Base-by-base conservation (phyloP, 495 filamentous ascomycete genomes). In the Cairneyella variabilis region DNA sequence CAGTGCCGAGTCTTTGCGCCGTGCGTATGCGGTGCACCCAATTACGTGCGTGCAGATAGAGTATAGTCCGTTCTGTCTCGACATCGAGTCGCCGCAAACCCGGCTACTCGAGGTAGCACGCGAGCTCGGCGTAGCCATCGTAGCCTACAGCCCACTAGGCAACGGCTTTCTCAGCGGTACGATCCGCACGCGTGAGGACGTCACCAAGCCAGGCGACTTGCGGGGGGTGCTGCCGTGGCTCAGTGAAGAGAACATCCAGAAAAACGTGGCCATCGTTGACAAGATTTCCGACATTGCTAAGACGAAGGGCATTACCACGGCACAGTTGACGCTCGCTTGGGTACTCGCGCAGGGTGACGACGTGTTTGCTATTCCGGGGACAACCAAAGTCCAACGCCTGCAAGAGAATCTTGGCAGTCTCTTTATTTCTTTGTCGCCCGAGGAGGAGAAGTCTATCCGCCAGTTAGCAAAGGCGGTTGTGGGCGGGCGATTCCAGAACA, bases 41-140 rank as follows among this genome's bases (percentile, higher is more conserved):
- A 76, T 88, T 21, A 53, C 72, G 14, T 78, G 77, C 3, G 69
- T 81, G 17, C 79, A 88, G 63, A 65, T 84, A 17, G 83, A 86
- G 68, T 85, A 83, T 61, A 76, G 67, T 2, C 74, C 78, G 0
- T 85, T 82, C 46, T 59, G 69, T 4, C 65, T 79, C 6, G 76
- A 81, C 4, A 78, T 85, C 38, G 80, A 86, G 64, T 62, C 30
- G 30, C 30, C 30, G 30, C 30, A 34, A 14, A 34, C 14, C 30
- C 8, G 14, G 61, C 4, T 53, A 65, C 57, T 86, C 4, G 59
- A 70, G 7, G 76, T 81, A 0, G 73, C 69, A 51, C 74, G 80
- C 3, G 81, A 85, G 52, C 72, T 89, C 3, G 83, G 79, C 5
- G 65, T 83, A 17, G 67, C 80, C 0, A 63, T 83, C 9, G 72